Evolutionary conservation across 75 land plant species (phyloP).

Genomic region (Pinus tabuliformis): DNA sequence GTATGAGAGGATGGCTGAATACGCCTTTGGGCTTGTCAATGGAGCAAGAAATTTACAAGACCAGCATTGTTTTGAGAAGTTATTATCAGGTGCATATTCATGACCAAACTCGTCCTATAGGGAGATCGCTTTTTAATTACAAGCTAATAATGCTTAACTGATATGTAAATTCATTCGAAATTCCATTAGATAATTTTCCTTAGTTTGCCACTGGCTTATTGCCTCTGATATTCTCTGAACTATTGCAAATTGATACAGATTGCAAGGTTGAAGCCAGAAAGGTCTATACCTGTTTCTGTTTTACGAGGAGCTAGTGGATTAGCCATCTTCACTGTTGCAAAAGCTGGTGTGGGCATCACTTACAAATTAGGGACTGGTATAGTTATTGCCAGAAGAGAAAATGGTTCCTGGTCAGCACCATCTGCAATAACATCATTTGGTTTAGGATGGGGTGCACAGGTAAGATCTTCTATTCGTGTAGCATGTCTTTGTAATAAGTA

Average conservation of each 20-base stretch:
- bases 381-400: conserved; percentile 62
- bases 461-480: conserved; percentile 12
- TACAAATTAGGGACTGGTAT: conserved; percentile 90
- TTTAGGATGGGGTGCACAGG: conserved; percentile 92
- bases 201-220: background rate
- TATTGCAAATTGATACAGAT: conserved; percentile 19
- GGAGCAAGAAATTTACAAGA: conserved; percentile 86
- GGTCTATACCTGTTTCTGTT: conserved; percentile 67
- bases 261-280: conserved; percentile 51
- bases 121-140: background rate
- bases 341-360: conserved; percentile 62
- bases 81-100: conserved; percentile 54
- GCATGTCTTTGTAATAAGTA: background rate
- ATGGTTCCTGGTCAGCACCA: conserved; percentile 92
- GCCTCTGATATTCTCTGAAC: background rate
- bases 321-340: conserved; percentile 76
- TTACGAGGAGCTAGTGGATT: conserved; percentile 73
- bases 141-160: background rate
- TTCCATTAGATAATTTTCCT: background rate
- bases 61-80: conserved; percentile 59
- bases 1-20: conserved; percentile 78
- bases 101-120: background rate
- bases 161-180: background rate
- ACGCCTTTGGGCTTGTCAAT: conserved; percentile 76
- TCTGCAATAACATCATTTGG: conserved; percentile 76